Evolutionary conservation across 257 asterid genomes (phyloP), one percentile per base, ranked within the genome.

Genomic region (Cinchona pubescens): DNA sequence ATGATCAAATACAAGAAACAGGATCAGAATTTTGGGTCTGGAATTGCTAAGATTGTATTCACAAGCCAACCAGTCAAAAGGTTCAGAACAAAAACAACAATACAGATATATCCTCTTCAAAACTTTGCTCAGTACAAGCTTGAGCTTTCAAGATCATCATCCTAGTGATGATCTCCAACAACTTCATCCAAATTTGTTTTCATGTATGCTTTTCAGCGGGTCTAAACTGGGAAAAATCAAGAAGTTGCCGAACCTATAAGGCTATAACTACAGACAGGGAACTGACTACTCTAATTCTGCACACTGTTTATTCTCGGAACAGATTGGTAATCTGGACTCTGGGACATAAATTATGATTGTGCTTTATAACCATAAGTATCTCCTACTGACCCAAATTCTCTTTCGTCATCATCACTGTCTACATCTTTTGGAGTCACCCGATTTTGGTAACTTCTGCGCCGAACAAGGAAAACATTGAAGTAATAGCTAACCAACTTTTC

Each of bases 361-460:
- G 96, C 90, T 71, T 53, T 74, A 59, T 85, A 74, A 49, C 96
- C 96, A 55, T 88, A 86, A 73, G 82, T 64, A 69, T 72, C 88
- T n/a, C 98, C 97, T 18, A 91, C 77, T n/a, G 83, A 71, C 29
- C 96, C 97, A 75, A 87, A 83, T 34, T 79, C 87, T 43, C 75
- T 87, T 68, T 91, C 97, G 55, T 93, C 97, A 85, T 91, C 95
- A 82, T 93, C 98, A 81, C 98, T 93, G 62, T 93, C 91, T 12
- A 88, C 76, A 49, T 91, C 89, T 27, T 67, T 75, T 38, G 96
- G 98, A 53, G 81, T 85, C 25, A 84, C 93, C 59, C 97, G 88
- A 72, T 93, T 93, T 71, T 93, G 97, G 69, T 93, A 93, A 69
- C 87, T 86, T 76, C 97, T 87, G 48, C 95, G 89, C 72, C 75